Evolutionary conservation across 495 filamentous ascomycete genomes (phyloP).

Genomic region (Penicillium arizonense): DNA sequence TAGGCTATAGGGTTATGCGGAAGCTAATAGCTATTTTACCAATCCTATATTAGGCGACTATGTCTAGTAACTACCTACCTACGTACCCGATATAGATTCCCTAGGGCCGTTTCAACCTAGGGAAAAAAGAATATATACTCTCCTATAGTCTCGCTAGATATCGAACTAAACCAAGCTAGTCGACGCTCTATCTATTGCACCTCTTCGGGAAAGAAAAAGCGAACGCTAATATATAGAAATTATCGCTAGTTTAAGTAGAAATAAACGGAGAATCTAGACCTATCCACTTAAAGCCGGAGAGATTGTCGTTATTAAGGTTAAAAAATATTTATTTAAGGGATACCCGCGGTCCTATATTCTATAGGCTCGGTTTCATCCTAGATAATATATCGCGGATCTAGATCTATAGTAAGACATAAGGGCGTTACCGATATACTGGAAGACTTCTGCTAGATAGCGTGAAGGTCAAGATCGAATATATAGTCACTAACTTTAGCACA

Average conservation of each 20-base stretch:
- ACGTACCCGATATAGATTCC: too few species aligned
- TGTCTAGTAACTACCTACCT: too few species aligned
- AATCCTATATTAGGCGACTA: too few species aligned
- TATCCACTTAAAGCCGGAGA: neutral
- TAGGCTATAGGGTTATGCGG: neutral
- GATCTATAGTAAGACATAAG: conserved; percentile 6
- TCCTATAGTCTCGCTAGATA: too few species aligned
- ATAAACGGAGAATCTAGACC: too few species aligned
- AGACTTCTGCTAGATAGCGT: conserved; percentile 5
- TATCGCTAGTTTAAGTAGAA: conserved; percentile 1
- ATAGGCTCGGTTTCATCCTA: neutral
- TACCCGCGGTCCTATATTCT: neutral
- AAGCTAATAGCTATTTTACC: too few species aligned
- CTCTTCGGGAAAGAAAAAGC: neutral
- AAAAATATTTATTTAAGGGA: neutral
- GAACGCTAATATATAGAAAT: neutral
- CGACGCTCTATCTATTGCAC: neutral
- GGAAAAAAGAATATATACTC: too few species aligned
- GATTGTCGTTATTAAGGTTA: neutral
- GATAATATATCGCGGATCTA: neutral
- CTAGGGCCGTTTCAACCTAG: too few species aligned
- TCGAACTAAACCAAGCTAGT: too few species aligned
- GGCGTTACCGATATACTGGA: conserved; percentile 6
- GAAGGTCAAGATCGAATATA: conserved; percentile 2
- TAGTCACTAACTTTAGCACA: neutral